Conservation (phyloP, 2,329 filamentous ascomycete genomes). For the Colletotrichum sublineola region DNA sequence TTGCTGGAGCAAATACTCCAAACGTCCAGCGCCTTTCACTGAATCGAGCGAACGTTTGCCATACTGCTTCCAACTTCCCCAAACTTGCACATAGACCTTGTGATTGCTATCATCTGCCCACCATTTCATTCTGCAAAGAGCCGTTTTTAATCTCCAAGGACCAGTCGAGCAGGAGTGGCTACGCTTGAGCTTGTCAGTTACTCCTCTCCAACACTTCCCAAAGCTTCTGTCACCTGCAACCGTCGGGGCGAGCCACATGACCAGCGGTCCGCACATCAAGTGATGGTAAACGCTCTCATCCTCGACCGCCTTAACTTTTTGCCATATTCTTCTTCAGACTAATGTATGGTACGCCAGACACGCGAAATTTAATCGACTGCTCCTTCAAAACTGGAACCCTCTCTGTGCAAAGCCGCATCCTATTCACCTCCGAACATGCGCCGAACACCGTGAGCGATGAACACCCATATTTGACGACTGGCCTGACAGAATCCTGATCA, state of each 20-base stretch:
- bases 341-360: not conserved
- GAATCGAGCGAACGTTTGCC: too few species aligned
- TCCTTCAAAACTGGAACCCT: not conserved
- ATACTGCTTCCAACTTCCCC: not conserved
- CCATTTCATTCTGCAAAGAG: not conserved
- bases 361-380: not conserved
- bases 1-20: not conserved
- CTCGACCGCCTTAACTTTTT: not conserved
- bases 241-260: conserved; percentile 18
- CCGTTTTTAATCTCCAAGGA: too few species aligned
- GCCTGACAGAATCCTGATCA: not conserved
- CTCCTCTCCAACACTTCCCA: conserved; percentile 2
- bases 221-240: conserved; percentile 31
- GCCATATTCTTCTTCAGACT: not conserved
- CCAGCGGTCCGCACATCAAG: conserved; percentile 12
- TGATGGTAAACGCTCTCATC: not conserved
- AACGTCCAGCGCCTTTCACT: not conserved
- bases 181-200: conserved; percentile 16
- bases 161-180: conserved; percentile 4
- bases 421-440: conserved; percentile 12
- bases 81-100: not conserved
- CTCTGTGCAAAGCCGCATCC: conserved; percentile 1
- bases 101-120: not conserved
- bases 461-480: not conserved
- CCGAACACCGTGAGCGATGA: conserved; percentile 24